These are phyloP conservation scores for Wickerhamiella qilinensis DNA, from an alignment of 805 yeast genomes.

Conservation along the genomic window DNA sequence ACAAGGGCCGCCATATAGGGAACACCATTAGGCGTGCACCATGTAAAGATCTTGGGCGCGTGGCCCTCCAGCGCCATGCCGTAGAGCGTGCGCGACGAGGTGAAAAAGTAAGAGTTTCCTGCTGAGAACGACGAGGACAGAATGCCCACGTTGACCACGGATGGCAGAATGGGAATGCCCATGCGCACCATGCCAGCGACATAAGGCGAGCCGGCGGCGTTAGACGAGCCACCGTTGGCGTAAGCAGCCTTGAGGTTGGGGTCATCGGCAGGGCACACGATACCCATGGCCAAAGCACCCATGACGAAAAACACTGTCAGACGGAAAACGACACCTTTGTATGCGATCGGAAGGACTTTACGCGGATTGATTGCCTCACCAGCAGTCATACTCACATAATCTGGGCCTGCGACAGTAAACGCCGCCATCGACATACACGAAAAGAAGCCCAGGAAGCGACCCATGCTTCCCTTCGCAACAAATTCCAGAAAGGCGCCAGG, in stretches of 20 bases:
- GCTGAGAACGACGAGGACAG: conserved; percentile 67
- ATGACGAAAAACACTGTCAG: conserved; percentile 52
- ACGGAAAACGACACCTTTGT: conserved; percentile 56
- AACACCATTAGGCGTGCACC: conserved; percentile 50
- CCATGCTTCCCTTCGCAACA: conserved; percentile 53
- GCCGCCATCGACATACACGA: conserved; percentile 55
- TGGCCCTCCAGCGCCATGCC: conserved; percentile 57
- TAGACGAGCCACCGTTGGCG: conserved; percentile 35
- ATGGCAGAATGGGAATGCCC: conserved; percentile 27
- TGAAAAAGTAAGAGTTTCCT: conserved; percentile 65
- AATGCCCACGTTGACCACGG: conserved; percentile 63
- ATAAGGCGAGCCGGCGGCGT: conserved; percentile 34
- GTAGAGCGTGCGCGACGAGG: conserved; percentile 52
- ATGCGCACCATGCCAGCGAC: conserved; percentile 61
- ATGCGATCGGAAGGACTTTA: conserved; percentile 59
- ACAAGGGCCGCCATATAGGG: conserved; percentile 44
- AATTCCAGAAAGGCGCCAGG: conserved; percentile 45
- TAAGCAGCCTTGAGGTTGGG: conserved; percentile 42
- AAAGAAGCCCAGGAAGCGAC: conserved; percentile 57
- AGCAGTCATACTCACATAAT: conserved; percentile 70
- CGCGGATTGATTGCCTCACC: conserved; percentile 67
- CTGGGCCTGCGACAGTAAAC: conserved; percentile 77
- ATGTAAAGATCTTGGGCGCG: conserved; percentile 52
- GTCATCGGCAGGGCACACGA: conserved; percentile 57
- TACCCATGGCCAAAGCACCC: conserved; percentile 66